These are phyloP conservation scores for Detonula confervacea DNA, from an alignment of 352 stramenopile genomes.

Conservation along the genomic window DNA sequence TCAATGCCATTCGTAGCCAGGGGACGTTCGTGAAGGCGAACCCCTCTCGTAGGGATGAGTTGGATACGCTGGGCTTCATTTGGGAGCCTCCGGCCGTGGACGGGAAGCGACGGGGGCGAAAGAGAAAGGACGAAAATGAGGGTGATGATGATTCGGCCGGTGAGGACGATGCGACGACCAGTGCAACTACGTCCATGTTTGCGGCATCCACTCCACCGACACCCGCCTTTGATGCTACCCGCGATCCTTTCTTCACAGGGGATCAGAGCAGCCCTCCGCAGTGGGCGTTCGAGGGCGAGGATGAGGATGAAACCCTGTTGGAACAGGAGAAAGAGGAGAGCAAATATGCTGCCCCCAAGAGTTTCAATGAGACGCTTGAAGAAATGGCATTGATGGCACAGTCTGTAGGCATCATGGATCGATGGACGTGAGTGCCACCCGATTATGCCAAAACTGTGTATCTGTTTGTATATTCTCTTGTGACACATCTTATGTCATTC, in stretches of 20 bases:
- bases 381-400: conserved; percentile 68
- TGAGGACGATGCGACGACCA: conserved; percentile 28
- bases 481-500: not conserved
- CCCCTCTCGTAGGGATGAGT: conserved; percentile 81
- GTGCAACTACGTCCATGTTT: not conserved
- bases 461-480: not conserved
- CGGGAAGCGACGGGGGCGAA: conserved; percentile 85
- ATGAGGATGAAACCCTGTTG: conserved; percentile 47
- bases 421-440: conserved; percentile 59
- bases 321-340: conserved; percentile 54
- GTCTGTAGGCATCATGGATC: conserved; percentile 74
- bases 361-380: conserved; percentile 68
- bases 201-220: conserved; percentile 4
- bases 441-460: not conserved
- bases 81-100: conserved; percentile 86
- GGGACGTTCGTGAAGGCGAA: conserved; percentile 88
- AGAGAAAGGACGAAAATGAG: conserved; percentile 65
- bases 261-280: conserved; percentile 49
- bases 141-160: conserved; percentile 47
- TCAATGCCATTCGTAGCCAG: conserved; percentile 90
- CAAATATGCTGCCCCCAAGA: conserved; percentile 54
- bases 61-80: conserved; percentile 91
- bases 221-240: conserved; percentile 30
- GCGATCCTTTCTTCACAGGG: conserved; percentile 58
- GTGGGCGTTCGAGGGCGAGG: conserved; percentile 52